phyloP scores from a whole-genome alignment of 2,329 filamentous ascomycete species.

The Byssothecium circinans region DNA sequence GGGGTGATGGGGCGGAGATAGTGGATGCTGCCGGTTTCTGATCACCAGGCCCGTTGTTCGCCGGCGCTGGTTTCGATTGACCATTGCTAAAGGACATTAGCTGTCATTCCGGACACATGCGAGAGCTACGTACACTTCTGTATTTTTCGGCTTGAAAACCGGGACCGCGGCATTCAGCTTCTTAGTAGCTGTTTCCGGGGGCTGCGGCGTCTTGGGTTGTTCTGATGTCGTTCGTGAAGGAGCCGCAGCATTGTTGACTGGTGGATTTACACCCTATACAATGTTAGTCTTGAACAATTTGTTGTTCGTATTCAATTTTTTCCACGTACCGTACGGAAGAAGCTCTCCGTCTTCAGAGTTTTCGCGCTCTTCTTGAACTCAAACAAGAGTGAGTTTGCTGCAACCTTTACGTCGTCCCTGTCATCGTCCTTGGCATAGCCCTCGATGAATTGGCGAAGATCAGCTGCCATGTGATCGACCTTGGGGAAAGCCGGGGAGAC shows the following conservation, averaged over 20 bases:
- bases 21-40: slow-evolving; percentile 14
- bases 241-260: slow-evolving; percentile 9
- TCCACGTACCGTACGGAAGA: slow-evolving; percentile 64
- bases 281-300: slow-evolving; percentile 12
- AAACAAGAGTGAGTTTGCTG: slow-evolving; percentile 70
- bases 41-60: slow-evolving; percentile 17
- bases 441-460: slow-evolving; percentile 67
- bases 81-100: slow-evolving; percentile 3
- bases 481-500: slow-evolving; percentile 82
- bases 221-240: slow-evolving; percentile 30
- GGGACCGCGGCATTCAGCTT: slow-evolving; percentile 59
- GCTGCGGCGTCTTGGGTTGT: slow-evolving; percentile 47
- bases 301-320: slow-evolving; percentile 2
- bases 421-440: slow-evolving; percentile 59
- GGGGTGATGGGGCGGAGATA: slow-evolving; percentile 13
- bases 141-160: slow-evolving; percentile 62
- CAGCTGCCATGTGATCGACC: slow-evolving; percentile 81
- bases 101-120: not conserved
- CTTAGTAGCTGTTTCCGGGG: slow-evolving; percentile 42
- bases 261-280: slow-evolving; percentile 21
- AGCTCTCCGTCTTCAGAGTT: slow-evolving; percentile 73
- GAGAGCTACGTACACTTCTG: slow-evolving; percentile 29
- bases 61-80: slow-evolving; percentile 18
- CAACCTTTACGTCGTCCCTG: slow-evolving; percentile 73
- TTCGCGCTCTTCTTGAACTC: slow-evolving; percentile 68